Evolutionary conservation across 139 green algal species (phyloP), one percentile per base, ranked within the genome.

Genomic region (Chlamydomonas sphaeroides): DNA sequence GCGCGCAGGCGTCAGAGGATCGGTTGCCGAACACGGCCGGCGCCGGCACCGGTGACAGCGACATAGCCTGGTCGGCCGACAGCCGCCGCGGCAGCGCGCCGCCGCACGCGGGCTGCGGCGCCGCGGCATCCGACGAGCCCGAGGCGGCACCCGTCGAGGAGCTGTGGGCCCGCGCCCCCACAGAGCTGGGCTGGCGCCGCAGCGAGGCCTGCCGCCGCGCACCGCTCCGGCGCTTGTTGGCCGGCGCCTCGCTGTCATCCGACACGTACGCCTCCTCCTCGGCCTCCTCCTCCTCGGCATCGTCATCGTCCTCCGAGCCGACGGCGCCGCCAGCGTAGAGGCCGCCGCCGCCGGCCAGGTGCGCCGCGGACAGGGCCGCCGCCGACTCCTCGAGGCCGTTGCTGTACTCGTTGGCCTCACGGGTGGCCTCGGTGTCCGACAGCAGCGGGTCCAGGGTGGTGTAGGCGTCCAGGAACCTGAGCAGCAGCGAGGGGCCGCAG

Each of bases 391-490:
- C 65, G 26, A 84, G 65, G 14, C 48, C 65, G n/a, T 32, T 53
- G 48, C n/a, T 38, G 63, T 84, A 84, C 49, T 84, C 65, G 7
- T 48, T 48, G 4, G 65, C 65, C 65, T 84, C 63, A 18, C 36
- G 39, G 26, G 77, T 48, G 26, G 65, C 77, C 48, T 74, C 63
- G 30, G 65, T 48, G 65, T 84, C 77, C 3, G 17, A 35, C 77
- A 84, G 63, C 48, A 84, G 48, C 14, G 35, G 3, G 3, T 84
- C 77, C 17, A 84, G 48, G 41, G 75, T 65, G 26, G 26, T 18
- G 35, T 75, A 74, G 6, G 48, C 42, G 49, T 84, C 77, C 18
- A 76, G 28, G 77, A 76, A 75, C 49, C 77, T 84, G 65, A 0
- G 33, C 21, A 48, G 17, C 1, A 6, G 15, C 5, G 39, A 28